A percentile compares a stretch with the other conserved stretches of the same genome.
Evolutionary conservation across 306 rosid genomes (phyloP).

Genomic region (Castanea crenata): DNA sequence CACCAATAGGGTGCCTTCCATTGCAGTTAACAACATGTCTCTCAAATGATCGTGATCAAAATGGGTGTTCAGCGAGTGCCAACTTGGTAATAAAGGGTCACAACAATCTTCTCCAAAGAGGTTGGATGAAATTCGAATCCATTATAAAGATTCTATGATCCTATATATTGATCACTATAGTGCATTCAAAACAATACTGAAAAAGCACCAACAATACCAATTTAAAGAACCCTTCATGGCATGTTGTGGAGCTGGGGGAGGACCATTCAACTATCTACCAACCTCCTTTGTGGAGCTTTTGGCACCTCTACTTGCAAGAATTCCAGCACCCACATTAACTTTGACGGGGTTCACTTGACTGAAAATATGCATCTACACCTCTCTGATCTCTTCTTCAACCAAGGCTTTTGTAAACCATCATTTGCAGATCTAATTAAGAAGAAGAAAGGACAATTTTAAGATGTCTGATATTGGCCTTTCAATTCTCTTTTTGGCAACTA

Average conservation of each 20-base stretch:
- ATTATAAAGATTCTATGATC: neutral
- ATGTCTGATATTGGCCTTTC: neutral
- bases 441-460: conserved; percentile 6
- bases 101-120: conserved; percentile 13
- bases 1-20: conserved; percentile 27
- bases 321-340: conserved; percentile 19
- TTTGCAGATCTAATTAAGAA: neutral
- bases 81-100: conserved; percentile 13
- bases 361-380: conserved; percentile 20
- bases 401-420: conserved; percentile 22
- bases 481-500: too few species aligned
- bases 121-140: neutral
- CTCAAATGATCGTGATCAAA: conserved; percentile 5
- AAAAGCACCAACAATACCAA: neutral
- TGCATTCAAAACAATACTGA: conserved; percentile 5
- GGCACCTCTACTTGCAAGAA: conserved; percentile 19
- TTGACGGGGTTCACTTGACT: conserved; percentile 29
- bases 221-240: conserved; percentile 28
- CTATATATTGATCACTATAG: conserved; percentile 19
- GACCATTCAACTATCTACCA: neutral
- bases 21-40: conserved; percentile 1
- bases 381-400: conserved; percentile 21
- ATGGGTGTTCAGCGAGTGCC: conserved; percentile 11
- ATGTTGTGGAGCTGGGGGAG: conserved; percentile 19
- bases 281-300: conserved; percentile 9